A percentile compares a stretch with the other conserved stretches of the same genome.
phyloP scores from a whole-genome alignment of 2,329 filamentous ascomycete species.

The Cercospora sp. region DNA sequence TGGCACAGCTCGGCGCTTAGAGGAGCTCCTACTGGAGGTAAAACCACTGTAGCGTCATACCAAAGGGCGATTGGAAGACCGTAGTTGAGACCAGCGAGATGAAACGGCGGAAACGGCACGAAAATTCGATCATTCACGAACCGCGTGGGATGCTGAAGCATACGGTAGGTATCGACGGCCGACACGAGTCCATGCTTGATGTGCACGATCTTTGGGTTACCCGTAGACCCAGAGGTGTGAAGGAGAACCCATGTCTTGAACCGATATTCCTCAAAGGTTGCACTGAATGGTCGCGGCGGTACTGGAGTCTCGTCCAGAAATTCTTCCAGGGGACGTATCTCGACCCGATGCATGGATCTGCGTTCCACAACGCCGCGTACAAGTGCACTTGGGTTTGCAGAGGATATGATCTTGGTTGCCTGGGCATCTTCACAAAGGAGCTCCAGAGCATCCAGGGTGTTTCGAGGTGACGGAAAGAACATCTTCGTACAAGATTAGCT shows the following conservation, averaged over 20 bases:
- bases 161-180: conserved; percentile 12
- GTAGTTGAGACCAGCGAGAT: conserved; percentile 19
- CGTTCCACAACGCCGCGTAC: not conserved
- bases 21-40: conserved; percentile 7
- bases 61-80: not conserved
- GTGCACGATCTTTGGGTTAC: conserved; percentile 19
- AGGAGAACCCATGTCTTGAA: conserved; percentile 17
- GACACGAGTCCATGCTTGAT: conserved; percentile 19
- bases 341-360: not conserved
- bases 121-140: conserved; percentile 3
- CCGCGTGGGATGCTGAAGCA: not conserved
- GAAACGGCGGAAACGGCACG: conserved; percentile 16
- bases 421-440: not conserved
- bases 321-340: not conserved
- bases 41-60: conserved; percentile 13
- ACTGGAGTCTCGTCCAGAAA: not conserved
- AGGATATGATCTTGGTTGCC: conserved; percentile 2
- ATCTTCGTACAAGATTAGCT: not conserved
- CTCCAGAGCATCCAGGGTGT: conserved; percentile 4
- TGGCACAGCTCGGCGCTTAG: conserved; percentile 11
- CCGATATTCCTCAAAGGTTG: conserved; percentile 10
- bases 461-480: conserved; percentile 14
- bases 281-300: not conserved
- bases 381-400: not conserved
- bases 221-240: conserved; percentile 23